phyloP scores from a whole-genome alignment of 2,329 filamentous ascomycete species.

The Curvularia verruculosa region DNA sequence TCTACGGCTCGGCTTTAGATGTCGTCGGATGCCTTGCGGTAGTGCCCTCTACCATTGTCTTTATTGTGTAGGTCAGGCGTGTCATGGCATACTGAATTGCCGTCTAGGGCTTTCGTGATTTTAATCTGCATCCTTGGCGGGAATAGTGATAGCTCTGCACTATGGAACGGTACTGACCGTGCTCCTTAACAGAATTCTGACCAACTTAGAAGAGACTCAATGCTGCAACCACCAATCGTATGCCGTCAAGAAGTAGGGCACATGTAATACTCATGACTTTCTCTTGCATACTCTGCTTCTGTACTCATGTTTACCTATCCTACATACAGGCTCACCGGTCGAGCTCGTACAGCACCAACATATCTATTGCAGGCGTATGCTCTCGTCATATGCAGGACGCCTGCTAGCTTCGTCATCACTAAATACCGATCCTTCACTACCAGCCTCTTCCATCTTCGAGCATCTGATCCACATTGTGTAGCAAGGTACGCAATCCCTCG shows the following conservation, averaged over 20 bases:
- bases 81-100: conserved; percentile 29
- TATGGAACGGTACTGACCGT: conserved; percentile 23
- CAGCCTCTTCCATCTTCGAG: conserved; percentile 22
- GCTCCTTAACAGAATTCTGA: conserved; percentile 27
- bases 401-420: conserved; percentile 24
- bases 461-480: conserved; percentile 35
- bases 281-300: conserved; percentile 32
- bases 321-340: conserved; percentile 32
- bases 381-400: conserved; percentile 30
- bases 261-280: conserved; percentile 25
- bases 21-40: conserved; percentile 23
- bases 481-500: conserved; percentile 34
- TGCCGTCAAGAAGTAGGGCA: conserved; percentile 15
- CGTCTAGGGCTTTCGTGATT: conserved; percentile 24
- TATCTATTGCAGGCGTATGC: conserved; percentile 31
- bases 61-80: conserved; percentile 30
- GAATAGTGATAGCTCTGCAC: conserved; percentile 18
- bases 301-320: conserved; percentile 30
- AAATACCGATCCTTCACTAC: conserved; percentile 39
- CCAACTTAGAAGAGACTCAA: conserved; percentile 21
- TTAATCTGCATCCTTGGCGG: conserved; percentile 24
- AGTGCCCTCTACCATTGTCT: conserved; percentile 21
- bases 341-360: conserved; percentile 35
- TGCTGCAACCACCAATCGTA: conserved; percentile 22
- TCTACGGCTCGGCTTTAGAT: conserved; percentile 28